These are phyloP conservation scores for Aspergillus avenaceus DNA, from an alignment of 495 filamentous ascomycete genomes.

Conservation along the genomic window DNA sequence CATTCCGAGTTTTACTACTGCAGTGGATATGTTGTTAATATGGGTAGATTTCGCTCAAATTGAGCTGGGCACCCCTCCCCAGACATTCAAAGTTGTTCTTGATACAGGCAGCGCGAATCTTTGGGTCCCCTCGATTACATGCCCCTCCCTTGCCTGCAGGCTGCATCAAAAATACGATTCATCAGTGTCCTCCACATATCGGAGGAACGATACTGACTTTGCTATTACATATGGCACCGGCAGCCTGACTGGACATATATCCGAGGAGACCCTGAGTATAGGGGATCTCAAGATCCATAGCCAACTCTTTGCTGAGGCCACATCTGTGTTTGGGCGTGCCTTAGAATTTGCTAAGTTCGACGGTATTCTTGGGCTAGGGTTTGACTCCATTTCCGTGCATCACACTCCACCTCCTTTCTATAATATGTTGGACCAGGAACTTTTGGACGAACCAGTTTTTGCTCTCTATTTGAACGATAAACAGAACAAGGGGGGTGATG, in stretches of 20 bases:
- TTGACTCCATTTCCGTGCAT: constrained; percentile 93
- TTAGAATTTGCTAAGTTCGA: constrained; percentile 98
- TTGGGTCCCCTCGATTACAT: constrained; percentile 89
- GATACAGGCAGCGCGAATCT: constrained; percentile 98
- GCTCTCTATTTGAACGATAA: constrained; percentile 88
- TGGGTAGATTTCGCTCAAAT: constrained; percentile 91
- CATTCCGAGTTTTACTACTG: constrained; percentile 1
- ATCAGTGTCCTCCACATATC: constrained; percentile 79
- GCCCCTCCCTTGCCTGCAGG: constrained; percentile 94
- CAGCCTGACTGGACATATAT: constrained; percentile 88
- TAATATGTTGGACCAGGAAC: constrained; percentile 83
- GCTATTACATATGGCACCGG: constrained; percentile 95
- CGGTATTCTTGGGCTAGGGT: constrained; percentile 93
- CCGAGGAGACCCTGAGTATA: constrained; percentile 76
- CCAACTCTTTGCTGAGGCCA: constrained; percentile 94
- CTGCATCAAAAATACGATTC: constrained; percentile 95
- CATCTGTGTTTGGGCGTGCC: constrained; percentile 85
- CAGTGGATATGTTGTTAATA: neutral
- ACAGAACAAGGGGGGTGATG: constrained; percentile 59
- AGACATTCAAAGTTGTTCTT: constrained; percentile 95
- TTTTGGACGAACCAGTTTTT: constrained; percentile 89
- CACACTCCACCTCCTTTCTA: constrained; percentile 92
- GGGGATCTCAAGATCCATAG: constrained; percentile 82
- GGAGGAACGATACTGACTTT: constrained; percentile 86
- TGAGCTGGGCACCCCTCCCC: constrained; percentile 82